Evolutionary conservation across 352 stramenopile species (phyloP).

Genomic region (Thraustotheca clavata): DNA sequence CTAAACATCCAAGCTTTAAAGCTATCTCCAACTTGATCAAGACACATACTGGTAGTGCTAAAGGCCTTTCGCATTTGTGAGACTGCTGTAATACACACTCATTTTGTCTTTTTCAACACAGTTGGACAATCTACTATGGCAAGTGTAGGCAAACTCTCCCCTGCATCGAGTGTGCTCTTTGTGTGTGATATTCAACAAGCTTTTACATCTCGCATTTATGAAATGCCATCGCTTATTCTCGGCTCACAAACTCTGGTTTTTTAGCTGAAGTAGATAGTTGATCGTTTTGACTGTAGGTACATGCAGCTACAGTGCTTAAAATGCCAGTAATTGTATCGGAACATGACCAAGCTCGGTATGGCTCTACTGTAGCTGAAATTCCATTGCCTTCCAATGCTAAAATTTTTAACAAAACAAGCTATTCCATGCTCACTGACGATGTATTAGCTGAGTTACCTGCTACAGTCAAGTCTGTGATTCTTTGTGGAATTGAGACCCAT

Average conservation of each 20-base stretch:
- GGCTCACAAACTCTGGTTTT: conserved; percentile 47
- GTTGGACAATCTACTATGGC: no score
- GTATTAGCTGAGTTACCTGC: conserved; percentile 69
- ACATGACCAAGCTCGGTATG: conserved; percentile 94
- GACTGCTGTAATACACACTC: neutral
- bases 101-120: no score
- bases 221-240: conserved; percentile 88
- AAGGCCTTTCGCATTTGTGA: conserved; percentile 1
- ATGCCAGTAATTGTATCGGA: conserved; percentile 93
- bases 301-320: conserved; percentile 74
- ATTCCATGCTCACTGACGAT: conserved; percentile 96
- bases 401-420: conserved; percentile 96
- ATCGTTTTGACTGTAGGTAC: conserved; percentile 25
- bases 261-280: neutral
- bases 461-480: conserved; percentile 74
- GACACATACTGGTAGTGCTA: conserved; percentile 61
- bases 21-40: conserved; percentile 92
- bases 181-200: conserved; percentile 96
- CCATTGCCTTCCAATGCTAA: conserved; percentile 34
- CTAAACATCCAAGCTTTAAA: conserved; percentile 91
- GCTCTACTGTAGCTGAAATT: conserved; percentile 78
- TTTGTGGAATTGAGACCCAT: conserved; percentile 97
- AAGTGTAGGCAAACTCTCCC: conserved; percentile 28
- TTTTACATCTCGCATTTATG: conserved; percentile 91
- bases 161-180: conserved; percentile 79